Conservation (phyloP, 208 protist species). For the Phytomonas sp. region DNA sequence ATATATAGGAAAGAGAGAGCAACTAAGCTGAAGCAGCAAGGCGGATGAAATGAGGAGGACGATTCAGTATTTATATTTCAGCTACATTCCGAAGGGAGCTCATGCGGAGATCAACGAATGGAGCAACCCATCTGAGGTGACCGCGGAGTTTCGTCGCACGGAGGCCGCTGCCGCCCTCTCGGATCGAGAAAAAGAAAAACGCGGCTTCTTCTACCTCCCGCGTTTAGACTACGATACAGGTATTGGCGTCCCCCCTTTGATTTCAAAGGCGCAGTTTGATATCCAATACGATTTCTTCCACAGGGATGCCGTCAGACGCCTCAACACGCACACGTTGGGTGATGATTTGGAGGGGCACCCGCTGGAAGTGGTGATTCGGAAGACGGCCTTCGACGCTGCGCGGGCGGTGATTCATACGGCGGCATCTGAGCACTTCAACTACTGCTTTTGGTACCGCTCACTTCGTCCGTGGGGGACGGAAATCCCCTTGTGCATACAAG, state of each 20-base stretch:
- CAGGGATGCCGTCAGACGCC: conserved; percentile 57
- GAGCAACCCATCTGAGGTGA: conserved; percentile 25
- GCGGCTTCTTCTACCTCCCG: conserved; percentile 68
- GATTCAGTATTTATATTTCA: conserved; percentile 27
- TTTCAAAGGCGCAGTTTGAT: conserved; percentile 62
- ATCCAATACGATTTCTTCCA: conserved; percentile 78
- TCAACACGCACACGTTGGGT: conserved; percentile 71
- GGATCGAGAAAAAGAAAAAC: conserved; percentile 32
- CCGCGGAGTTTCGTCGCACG: conserved; percentile 46
- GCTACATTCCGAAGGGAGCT: conserved; percentile 55
- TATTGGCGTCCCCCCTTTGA: conserved; percentile 50
- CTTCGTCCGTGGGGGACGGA: conserved; percentile 74
- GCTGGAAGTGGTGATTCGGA: conserved; percentile 70
- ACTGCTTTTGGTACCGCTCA: conserved; percentile 87
- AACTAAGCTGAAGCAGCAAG: neutral
- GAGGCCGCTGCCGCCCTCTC: conserved; percentile 36
- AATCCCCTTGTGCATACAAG: conserved; percentile 46
- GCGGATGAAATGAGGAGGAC: conserved; percentile 25
- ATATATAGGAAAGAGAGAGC: too few relatives aligned
- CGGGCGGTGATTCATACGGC: conserved; percentile 55
- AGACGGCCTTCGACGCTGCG: conserved; percentile 73
- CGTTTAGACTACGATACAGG: conserved; percentile 52
- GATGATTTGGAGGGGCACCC: conserved; percentile 75
- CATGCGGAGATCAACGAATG: conserved; percentile 3
- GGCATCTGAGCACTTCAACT: conserved; percentile 85